Evolutionary conservation across 2,329 filamentous ascomycete genomes (phyloP).

Genomic region (Juglanconis sp.): DNA sequence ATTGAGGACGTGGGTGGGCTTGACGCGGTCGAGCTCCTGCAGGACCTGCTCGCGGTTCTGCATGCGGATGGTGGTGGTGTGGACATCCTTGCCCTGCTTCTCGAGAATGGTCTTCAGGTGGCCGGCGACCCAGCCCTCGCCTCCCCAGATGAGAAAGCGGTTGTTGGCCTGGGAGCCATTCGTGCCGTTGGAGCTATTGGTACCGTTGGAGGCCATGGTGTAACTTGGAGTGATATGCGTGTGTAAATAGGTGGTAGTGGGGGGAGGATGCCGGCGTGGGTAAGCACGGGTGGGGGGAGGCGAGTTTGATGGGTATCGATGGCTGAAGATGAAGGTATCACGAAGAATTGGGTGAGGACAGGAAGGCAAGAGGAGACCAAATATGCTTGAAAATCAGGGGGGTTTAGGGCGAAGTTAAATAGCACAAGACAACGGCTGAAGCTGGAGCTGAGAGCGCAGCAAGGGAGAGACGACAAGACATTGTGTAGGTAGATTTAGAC

Average conservation of each 20-base stretch:
- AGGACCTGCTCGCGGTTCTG: constrained; percentile 58
- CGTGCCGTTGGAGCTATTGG: constrained; percentile 28
- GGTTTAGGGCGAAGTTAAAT: not conserved
- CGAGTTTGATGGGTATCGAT: not conserved
- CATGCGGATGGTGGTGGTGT: constrained; percentile 62
- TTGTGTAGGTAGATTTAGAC: not conserved
- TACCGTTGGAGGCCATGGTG: constrained; percentile 22
- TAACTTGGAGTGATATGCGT: not conserved
- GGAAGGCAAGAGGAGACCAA: not conserved
- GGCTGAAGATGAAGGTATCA: not conserved
- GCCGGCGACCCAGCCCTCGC: constrained; percentile 59
- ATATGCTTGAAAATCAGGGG: not conserved
- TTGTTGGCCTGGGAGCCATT: constrained; percentile 21
- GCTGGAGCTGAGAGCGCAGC: not conserved
- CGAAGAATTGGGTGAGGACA: not conserved
- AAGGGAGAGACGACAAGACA: not conserved
- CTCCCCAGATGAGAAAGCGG: constrained; percentile 63
- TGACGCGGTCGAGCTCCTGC: constrained; percentile 53
- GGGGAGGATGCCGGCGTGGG: not conserved
- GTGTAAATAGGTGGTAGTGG: not conserved
- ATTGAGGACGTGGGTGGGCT: constrained; percentile 66
- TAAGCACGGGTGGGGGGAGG: not conserved
- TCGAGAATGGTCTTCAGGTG: constrained; percentile 58
- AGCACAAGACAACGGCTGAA: not conserved
- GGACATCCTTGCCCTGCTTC: constrained; percentile 57